phyloP scores from a whole-genome alignment of 768 basidiomycete genomes.

The Tephrocybe sp. region DNA sequence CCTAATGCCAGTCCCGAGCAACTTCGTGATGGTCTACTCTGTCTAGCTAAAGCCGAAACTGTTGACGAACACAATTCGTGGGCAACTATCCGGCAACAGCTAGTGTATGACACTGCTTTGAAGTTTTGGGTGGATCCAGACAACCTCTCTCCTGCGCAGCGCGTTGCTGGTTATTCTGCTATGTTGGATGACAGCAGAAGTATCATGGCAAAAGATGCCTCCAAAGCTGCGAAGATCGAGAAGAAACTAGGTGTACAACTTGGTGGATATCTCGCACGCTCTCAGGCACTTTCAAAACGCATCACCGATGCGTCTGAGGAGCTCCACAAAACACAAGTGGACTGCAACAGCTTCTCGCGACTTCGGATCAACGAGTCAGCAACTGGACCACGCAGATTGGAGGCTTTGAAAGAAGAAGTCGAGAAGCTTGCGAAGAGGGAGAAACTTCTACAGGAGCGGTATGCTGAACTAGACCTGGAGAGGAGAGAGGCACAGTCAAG shows the following conservation, averaged over 20 bases:
- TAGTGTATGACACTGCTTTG: slow-evolving; percentile 60
- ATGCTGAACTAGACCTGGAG: slow-evolving; percentile 81
- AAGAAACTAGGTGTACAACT: slow-evolving; percentile 87
- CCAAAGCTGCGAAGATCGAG: slow-evolving; percentile 80
- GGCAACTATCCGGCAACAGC: slow-evolving; percentile 62
- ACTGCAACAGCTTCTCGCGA: slow-evolving; percentile 77
- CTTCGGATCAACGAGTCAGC: slow-evolving; percentile 72
- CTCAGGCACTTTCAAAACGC: slow-evolving; percentile 62
- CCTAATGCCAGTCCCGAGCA: slow-evolving; percentile 80
- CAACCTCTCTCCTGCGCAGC: slow-evolving; percentile 55
- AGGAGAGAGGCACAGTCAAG: slow-evolving; percentile 58
- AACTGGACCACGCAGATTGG: slow-evolving; percentile 76
- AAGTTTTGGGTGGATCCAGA: slow-evolving; percentile 68
- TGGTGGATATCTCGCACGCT: slow-evolving; percentile 89
- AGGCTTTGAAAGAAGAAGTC: slow-evolving; percentile 85
- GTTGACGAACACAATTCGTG: slow-evolving; percentile 66
- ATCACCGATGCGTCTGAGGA: slow-evolving; percentile 70
- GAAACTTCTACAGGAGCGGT: slow-evolving; percentile 73
- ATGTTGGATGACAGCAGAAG: slow-evolving; percentile 66
- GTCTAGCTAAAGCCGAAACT: slow-evolving; percentile 61
- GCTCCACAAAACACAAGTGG: slow-evolving; percentile 63
- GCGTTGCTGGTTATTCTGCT: slow-evolving; percentile 61
- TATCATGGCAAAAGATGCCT: slow-evolving; percentile 77
- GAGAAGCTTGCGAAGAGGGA: slow-evolving; percentile 78
- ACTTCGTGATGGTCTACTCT: slow-evolving; percentile 72